phyloP scores from a whole-genome alignment of 2,329 filamentous ascomycete species.

The Fusarium musae region DNA sequence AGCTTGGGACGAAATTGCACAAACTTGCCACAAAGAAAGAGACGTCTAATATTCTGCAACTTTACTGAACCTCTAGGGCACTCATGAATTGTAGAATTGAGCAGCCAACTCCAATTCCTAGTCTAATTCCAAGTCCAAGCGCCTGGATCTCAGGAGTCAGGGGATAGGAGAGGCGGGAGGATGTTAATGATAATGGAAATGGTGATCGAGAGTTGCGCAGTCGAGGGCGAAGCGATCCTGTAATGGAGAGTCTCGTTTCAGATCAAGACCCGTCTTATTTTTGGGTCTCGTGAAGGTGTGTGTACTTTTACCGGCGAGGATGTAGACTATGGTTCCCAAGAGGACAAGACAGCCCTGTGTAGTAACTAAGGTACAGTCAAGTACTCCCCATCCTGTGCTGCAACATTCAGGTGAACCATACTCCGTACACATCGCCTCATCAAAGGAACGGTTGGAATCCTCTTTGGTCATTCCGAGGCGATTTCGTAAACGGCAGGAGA shows the following conservation, averaged over 20 bases:
- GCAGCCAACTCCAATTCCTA: not conserved
- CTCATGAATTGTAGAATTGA: not conserved
- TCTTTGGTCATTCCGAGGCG: slow-evolving; percentile 22
- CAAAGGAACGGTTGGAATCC: slow-evolving; percentile 25
- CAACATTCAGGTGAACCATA: slow-evolving; percentile 39
- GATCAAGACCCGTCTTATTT: slow-evolving; percentile 32
- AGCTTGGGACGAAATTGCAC: not conserved
- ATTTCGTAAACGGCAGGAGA: slow-evolving; percentile 31
- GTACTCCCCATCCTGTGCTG: slow-evolving; percentile 14
- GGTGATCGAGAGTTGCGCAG: slow-evolving; percentile 9
- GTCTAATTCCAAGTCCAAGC: not conserved
- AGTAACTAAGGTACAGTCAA: not conserved
- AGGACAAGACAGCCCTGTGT: not conserved
- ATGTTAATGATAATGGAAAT: not conserved
- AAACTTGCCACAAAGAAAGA: not conserved
- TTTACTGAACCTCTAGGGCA: not conserved
- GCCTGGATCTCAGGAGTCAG: slow-evolving; percentile 23
- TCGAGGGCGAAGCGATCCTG: slow-evolving; percentile 31
- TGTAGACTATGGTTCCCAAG: not conserved
- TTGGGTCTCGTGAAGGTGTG: not conserved
- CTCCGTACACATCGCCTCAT: not conserved
- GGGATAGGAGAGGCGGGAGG: slow-evolving; percentile 20
- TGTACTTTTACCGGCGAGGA: slow-evolving; percentile 10
- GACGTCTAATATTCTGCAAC: not conserved
- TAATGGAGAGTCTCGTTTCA: slow-evolving; percentile 40